Evolutionary conservation across 495 filamentous ascomycete species (phyloP).

Genomic region (Podospora fimiseda): DNA sequence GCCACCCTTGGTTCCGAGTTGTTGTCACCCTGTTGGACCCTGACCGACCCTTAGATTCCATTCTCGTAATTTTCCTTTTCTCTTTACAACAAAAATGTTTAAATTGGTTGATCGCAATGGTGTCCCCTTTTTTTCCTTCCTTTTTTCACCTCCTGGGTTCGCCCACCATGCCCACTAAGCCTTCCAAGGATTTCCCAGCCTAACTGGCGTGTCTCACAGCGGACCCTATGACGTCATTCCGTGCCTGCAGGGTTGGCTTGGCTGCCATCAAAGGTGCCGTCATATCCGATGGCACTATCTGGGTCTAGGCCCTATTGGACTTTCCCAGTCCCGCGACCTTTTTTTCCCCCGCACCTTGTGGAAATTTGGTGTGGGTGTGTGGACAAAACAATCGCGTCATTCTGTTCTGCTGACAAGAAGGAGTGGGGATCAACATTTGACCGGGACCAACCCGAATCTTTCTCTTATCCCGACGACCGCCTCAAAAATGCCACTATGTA

Average conservation of each 20-base stretch:
- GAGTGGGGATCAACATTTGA: neutral
- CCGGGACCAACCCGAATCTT: no score
- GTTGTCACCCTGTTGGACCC: neutral
- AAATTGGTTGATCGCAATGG: no score
- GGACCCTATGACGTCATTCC: neutral
- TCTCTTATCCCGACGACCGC: no score
- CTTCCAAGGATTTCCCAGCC: neutral
- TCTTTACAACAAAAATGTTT: no score
- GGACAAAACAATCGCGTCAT: neutral
- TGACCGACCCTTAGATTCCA: neutral
- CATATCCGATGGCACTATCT: constrained; percentile 1
- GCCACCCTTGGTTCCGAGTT: neutral
- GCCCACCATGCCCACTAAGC: no score
- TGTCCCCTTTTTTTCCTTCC: no score
- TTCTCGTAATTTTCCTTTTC: neutral
- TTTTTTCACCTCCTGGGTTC: no score
- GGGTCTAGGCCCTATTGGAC: neutral
- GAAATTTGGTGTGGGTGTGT: neutral
- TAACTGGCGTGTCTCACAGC: neutral
- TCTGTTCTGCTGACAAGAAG: neutral
- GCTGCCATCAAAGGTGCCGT: neutral
- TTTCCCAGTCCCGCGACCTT: neutral
- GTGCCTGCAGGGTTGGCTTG: neutral
- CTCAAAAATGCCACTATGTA: no score
- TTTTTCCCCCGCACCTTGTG: neutral